Base-by-base conservation (phyloP, 1,284 basidiomycete genomes). In the Microbotryum silenes-acaulis region DNA sequence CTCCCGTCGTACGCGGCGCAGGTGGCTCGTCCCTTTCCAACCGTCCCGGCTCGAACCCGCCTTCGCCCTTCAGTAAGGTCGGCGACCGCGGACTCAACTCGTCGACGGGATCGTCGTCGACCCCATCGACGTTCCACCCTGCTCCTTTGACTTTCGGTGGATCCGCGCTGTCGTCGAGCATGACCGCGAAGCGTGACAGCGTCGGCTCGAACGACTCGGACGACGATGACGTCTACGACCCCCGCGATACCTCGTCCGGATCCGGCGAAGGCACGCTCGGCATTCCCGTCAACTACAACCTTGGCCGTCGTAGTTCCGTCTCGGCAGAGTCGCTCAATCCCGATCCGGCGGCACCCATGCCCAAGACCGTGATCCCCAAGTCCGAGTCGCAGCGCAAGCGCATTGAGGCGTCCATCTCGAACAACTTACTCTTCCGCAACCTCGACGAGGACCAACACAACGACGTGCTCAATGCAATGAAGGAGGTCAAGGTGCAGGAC, bases 251-350 rank as follows among this genome's bases (percentile, higher is more conserved):
- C 21, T 29, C 31, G 23, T 46, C 21, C 33, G 46, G 21, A n/a
- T 47, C 33, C 37, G 37, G 44, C 51, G 14, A 18, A 8, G 57
- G 51, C 23, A 10, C 21, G 21, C 27, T 51, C 29, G 49, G 49
- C 54, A 62, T 67, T 45, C 66, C 66, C 12, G 55, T 55, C 21
- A 23, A 51, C 21, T 68, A 66, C 67, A 68, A 68, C 55, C 62
- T 97, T 68, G 90, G 88, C 29, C 83, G 94, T 50, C 85, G 94
- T 49, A 89, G 89, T 3, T 97, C 92, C 44, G 92, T 99, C 63
- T 93, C 89, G 60, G 94, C 96, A n/a, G 94, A 98, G 77, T 91
- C 91, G 4, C 91, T 97, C 73, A 83, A 86, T 1, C 88, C 96
- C 29, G 58, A 63, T 60, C 61, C 72, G 2, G 85, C 89, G 71